These are phyloP conservation scores for Tolypocladium inflatum DNA, from an alignment of 2,329 filamentous ascomycete genomes.

Conservation along the genomic window DNA sequence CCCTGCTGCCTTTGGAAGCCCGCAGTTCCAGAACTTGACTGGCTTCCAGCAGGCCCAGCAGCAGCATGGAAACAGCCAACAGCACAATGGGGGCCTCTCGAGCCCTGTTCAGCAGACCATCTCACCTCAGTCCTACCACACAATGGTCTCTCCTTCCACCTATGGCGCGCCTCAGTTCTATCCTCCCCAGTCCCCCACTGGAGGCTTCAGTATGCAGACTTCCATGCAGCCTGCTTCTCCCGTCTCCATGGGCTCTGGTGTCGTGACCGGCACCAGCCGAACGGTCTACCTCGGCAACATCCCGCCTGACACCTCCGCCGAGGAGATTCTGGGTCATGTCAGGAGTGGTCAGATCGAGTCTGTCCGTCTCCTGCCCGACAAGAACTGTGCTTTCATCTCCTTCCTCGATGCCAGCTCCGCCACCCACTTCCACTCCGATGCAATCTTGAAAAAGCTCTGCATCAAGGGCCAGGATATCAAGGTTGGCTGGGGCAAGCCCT, in stretches of 20 bases:
- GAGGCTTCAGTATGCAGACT: constrained; percentile 53
- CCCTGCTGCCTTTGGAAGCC: constrained; percentile 78
- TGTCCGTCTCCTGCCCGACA: constrained; percentile 91
- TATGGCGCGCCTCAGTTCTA: constrained; percentile 77
- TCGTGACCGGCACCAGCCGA: constrained; percentile 83
- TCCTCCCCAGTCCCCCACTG: constrained; percentile 81
- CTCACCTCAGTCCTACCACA: constrained; percentile 76
- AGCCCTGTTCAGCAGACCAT: constrained; percentile 71
- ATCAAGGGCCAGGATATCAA: constrained; percentile 99
- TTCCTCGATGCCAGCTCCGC: constrained; percentile 96
- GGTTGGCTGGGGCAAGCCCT: constrained; percentile 98
- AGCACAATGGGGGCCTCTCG: constrained; percentile 52
- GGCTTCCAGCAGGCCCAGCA: constrained; percentile 56
- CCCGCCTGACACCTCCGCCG: constrained; percentile 90
- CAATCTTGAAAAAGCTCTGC: constrained; percentile 97
- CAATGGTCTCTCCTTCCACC: constrained; percentile 75
- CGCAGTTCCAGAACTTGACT: constrained; percentile 81
- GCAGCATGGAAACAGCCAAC: constrained; percentile 42
- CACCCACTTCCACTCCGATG: constrained; percentile 98
- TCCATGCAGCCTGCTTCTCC: constrained; percentile 60
- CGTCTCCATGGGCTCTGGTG: constrained; percentile 65
- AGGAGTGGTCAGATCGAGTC: constrained; percentile 97
- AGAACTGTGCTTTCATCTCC: constrained; percentile 99
- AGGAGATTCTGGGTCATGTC: constrained; percentile 94
- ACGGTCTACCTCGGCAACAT: constrained; percentile 98